Percentiles rank a stretch among this genome's conserved stretches.
phyloP scores from a whole-genome alignment of 2,329 filamentous ascomycete species.

The Macrophomina pseudophaseolina region DNA sequence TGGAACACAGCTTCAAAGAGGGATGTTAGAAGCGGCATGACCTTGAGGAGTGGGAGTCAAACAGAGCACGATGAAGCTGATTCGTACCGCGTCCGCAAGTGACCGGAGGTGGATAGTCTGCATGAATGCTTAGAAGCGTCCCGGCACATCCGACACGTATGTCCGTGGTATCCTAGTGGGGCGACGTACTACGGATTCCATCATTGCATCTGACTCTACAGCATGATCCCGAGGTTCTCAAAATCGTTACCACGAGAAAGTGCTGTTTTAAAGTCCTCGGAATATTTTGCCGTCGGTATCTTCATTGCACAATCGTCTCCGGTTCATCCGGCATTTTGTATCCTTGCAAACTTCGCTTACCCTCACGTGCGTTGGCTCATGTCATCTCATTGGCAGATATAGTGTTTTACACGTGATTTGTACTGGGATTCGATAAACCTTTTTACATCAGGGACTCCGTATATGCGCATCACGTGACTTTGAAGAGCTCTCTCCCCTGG shows the following conservation, averaged over 20 bases:
- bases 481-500: no score
- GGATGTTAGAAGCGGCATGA: slow-evolving; percentile 14
- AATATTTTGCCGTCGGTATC: no score
- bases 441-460: no score
- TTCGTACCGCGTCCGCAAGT: neutral
- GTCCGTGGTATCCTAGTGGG: slow-evolving; percentile 5
- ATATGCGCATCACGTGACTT: no score
- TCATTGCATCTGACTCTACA: neutral
- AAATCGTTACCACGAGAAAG: neutral
- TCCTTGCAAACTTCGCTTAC: neutral
- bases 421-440: no score
- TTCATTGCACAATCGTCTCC: neutral
- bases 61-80: slow-evolving; percentile 7
- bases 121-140: neutral
- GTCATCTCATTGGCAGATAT: neutral
- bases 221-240: neutral
- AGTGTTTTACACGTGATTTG: neutral
- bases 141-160: slow-evolving; percentile 9
- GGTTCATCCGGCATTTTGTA: neutral
- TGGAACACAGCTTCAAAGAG: slow-evolving; percentile 10
- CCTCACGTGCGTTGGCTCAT: neutral
- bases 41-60: neutral
- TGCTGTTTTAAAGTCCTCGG: neutral
- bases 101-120: neutral
- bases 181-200: slow-evolving; percentile 9